Evolutionary conservation across 768 basidiomycete species (phyloP).

Genomic region (Leccinellum luteum): DNA sequence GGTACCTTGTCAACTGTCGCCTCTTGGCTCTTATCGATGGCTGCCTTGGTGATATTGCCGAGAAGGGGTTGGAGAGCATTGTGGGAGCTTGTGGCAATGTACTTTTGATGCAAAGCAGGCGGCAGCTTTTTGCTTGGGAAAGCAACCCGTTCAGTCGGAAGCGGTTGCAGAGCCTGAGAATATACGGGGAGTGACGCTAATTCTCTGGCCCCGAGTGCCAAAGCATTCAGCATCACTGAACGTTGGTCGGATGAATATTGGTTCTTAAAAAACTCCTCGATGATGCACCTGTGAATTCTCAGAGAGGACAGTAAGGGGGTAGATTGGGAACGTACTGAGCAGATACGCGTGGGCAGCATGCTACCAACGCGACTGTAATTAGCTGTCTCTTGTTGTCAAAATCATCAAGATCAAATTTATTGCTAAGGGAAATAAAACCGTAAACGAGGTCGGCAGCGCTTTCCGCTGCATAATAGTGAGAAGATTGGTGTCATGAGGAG

Average conservation of each 20-base stretch:
- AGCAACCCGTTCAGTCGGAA: conserved; percentile 32
- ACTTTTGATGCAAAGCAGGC: conserved; percentile 64
- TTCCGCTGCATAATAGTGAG: conserved; percentile 58
- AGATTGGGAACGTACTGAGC: conserved; percentile 63
- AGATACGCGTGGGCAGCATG: conserved; percentile 72
- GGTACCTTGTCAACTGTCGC: conserved; percentile 55
- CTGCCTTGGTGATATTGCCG: conserved; percentile 57
- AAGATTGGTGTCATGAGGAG: background rate
- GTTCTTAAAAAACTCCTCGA: conserved; percentile 92
- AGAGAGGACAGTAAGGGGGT: background rate
- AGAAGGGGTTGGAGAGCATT: conserved; percentile 53
- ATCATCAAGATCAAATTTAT: conserved; percentile 80
- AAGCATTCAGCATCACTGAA: conserved; percentile 77
- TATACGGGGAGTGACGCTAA: conserved; percentile 51
- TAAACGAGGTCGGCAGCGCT: conserved; percentile 83
- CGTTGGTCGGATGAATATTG: conserved; percentile 90
- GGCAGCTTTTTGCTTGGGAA: conserved; percentile 88
- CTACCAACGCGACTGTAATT: conserved; percentile 75
- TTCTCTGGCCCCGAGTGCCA: conserved; percentile 85
- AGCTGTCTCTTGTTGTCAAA: conserved; percentile 78
- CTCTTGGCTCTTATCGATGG: conserved; percentile 61
- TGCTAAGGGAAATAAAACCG: conserved; percentile 67
- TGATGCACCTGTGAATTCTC: conserved; percentile 55
- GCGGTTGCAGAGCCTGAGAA: conserved; percentile 32
- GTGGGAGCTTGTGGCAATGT: conserved; percentile 45